Base-by-base conservation (phyloP, 306 rosid genomes). In the Glycine latifolia region DNA sequence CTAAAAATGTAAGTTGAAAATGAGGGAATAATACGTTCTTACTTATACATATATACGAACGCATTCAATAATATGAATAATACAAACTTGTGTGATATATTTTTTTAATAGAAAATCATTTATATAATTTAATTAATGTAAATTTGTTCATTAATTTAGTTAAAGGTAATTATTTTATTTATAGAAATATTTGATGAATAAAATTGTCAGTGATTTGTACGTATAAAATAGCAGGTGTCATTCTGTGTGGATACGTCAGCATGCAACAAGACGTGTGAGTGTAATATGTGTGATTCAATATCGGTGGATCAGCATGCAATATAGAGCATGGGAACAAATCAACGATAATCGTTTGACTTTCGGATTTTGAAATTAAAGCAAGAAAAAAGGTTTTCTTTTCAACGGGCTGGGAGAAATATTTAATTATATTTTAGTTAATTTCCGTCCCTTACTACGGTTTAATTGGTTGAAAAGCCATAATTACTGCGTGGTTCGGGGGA, bases 201-300 rank as follows among this genome's bases (percentile, higher is more conserved):
- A 14, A 54, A 54, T 54, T 54, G 20, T n/a, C 14, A 54, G 7
- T 2, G 8, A 67, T 14, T 11, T 48, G 20, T 12, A 16, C 3
- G 37, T 35, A 35, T 49, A 35, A 35, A 8, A 39, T 39, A 39
- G 43, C 15, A 33, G 16, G 9, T 50, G 2, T 50, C 13, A 12
- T 50, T 14, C 8, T 71, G 13, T 14, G 33, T 71, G 62, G 13
- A 20, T 10, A 16, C 8, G 58, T 53, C 46, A 46, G 16, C 78
- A 56, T 75, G 68, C 14, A 49, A 41, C 79, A 56, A 20, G 46
- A 46, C 69, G 47, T 43, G 31, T 60, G 14, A 60, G 26, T 60
- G 10, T 48, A 2, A 2, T 2, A 2, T 35, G 37, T 2, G 52
- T 49, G 54, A 49, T 49, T 49, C 14, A 65, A 77, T 77, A 52